Evolutionary conservation across 2,329 filamentous ascomycete species (phyloP), one percentile per base, ranked within the genome.

Genomic region (Myriosclerotinia duriaeana): DNA sequence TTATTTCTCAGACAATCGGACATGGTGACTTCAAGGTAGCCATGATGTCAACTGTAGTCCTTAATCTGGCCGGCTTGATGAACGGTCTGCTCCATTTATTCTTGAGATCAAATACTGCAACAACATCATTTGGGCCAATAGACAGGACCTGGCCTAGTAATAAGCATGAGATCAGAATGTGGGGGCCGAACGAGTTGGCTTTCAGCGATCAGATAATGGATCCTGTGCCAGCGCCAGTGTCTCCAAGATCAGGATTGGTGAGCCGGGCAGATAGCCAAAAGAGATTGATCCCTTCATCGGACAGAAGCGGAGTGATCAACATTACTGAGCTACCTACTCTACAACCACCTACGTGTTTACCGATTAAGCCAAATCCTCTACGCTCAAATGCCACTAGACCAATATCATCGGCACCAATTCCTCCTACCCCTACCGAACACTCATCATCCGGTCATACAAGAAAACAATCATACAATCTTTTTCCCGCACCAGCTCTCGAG

Each of bases 21-120:
- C 20, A 64, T 60, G 75, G 79, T 38, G 79, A 81, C 76, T 67
- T 84, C 54, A 83, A 82, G 36, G 78, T 88, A 5, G 81, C 85
- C 2, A 86, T 89, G 80, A 83, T 89, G 52, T 86, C 87, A 36
- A 84, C 87, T 20, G 85, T 91, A 8, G 85, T 87, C 3, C 80
- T 87, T 20, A 90, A 90, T 73, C 80, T 89, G 2, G 87, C 87
- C 0, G 89, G 88, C 2, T 78, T 91, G 20, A 81, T 87, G 74
- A 87, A 85, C 20, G 86, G 87, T 5, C 83, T 87, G 20, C 80
- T 90, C 34, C 88, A 90, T 71, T 78, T 91, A 11, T 88, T 90
- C 71, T 80, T 91, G 60, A 84, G 88, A 70, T 86, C 87, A 3
- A 88, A 86, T 70, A 85, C 83, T 17, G 80, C 83, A 15, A 81